Percentiles rank a stretch among this genome's conserved stretches.
Conservation (phyloP, 805 yeast species). For the Pachysolen tannophilus region DNA sequence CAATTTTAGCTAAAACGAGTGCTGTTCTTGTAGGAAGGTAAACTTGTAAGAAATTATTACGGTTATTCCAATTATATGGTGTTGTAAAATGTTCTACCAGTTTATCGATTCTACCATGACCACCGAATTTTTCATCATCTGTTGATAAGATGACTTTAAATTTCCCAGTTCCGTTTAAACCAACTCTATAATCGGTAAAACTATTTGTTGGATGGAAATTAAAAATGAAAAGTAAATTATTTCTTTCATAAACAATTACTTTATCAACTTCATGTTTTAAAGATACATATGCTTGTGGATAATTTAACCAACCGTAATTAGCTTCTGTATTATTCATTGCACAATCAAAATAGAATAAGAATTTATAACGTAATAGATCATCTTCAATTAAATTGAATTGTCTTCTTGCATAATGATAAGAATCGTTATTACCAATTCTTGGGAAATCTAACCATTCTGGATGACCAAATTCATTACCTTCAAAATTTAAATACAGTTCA, state of each 20-base stretch:
- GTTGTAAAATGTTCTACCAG: conserved; percentile 55
- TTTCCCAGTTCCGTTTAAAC: conserved; percentile 74
- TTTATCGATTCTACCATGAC: conserved; percentile 67
- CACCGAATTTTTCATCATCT: conserved; percentile 69
- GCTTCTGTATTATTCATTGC: conserved; percentile 77
- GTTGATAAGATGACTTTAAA: conserved; percentile 71
- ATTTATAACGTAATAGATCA: conserved; percentile 69
- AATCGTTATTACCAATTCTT: conserved; percentile 76
- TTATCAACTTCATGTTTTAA: conserved; percentile 86
- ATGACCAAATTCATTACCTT: conserved; percentile 97
- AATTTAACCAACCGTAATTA: conserved; percentile 61
- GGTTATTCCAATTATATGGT: conserved; percentile 70
- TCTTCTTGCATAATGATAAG: conserved; percentile 90
- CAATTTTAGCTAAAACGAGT: conserved; percentile 40
- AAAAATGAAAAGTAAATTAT: conserved; percentile 75
- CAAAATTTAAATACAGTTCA: conserved; percentile 92
- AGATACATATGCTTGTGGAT: conserved; percentile 74
- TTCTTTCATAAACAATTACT: conserved; percentile 82
- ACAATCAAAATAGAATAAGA: conserved; percentile 71
- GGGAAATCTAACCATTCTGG: conserved; percentile 99
- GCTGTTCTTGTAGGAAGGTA: conserved; percentile 76
- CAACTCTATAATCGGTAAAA: conserved; percentile 80
- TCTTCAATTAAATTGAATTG: conserved; percentile 87
- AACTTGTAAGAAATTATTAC: conserved; percentile 70
- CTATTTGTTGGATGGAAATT: conserved; percentile 86